These are phyloP conservation scores for Globisporangium iwayamae DNA, from an alignment of 352 stramenopile species.

Conservation along the genomic window DNA sequence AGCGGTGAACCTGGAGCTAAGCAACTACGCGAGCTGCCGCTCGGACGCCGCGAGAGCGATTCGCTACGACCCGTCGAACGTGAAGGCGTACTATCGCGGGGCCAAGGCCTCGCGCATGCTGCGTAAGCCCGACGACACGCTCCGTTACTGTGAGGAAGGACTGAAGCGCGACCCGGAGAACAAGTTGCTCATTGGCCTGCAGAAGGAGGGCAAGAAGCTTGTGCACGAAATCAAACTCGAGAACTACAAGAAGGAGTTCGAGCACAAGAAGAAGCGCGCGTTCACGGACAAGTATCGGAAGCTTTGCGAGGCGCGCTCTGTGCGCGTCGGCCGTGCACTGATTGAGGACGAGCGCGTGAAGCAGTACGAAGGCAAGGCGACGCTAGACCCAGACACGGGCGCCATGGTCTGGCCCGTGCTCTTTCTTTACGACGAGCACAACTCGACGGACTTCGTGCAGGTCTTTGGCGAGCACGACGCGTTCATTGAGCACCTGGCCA, in stretches of 20 bases:
- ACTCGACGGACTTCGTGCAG: constrained; percentile 83
- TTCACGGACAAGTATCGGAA: constrained; percentile 78
- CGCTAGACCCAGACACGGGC: constrained; percentile 56
- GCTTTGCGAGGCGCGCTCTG: constrained; percentile 52
- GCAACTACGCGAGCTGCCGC: constrained; percentile 83
- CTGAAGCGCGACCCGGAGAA: constrained; percentile 72
- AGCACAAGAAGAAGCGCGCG: constrained; percentile 62
- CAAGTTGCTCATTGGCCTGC: constrained; percentile 70
- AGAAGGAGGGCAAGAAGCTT: constrained; percentile 55
- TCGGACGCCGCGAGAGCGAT: constrained; percentile 76
- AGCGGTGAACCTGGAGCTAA: constrained; percentile 78
- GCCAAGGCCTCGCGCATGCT: constrained; percentile 81
- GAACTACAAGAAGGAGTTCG: constrained; percentile 57
- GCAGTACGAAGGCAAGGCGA: constrained; percentile 80
- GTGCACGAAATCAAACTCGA: constrained; percentile 63
- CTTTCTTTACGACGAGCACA: constrained; percentile 84
- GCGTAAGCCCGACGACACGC: constrained; percentile 69
- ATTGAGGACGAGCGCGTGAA: constrained; percentile 78
- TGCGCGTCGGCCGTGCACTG: constrained; percentile 69
- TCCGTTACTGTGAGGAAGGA: constrained; percentile 79
- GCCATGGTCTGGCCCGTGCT: constrained; percentile 79
- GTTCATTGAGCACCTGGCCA: constrained; percentile 83
- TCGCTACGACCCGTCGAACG: constrained; percentile 57
- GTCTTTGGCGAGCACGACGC: constrained; percentile 74
- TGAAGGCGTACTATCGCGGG: constrained; percentile 85